phyloP scores from a whole-genome alignment of 441 rosid species.

The Syzygium malaccense region DNA sequence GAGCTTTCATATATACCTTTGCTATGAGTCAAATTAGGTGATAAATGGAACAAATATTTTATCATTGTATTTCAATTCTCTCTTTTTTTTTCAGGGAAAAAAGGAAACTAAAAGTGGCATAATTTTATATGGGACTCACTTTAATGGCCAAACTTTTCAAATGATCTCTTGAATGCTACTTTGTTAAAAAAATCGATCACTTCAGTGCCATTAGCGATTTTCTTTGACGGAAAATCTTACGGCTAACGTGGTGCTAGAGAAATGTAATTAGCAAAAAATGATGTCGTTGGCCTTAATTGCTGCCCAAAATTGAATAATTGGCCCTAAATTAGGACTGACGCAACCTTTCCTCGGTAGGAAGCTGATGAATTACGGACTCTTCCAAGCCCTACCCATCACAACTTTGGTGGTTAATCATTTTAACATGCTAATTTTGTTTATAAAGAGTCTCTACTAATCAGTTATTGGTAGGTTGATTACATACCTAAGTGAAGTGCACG shows the following conservation, averaged over 20 bases:
- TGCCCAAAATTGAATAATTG: too few species aligned
- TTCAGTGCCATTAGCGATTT: background rate
- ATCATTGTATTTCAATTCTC: background rate
- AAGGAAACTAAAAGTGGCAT: background rate
- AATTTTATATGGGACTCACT: background rate
- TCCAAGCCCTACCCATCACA: too few species aligned
- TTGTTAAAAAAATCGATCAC: background rate
- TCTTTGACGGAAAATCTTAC: background rate
- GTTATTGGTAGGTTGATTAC: too few species aligned
- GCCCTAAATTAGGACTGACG: too few species aligned
- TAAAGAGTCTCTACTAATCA: too few species aligned
- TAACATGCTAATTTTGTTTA: too few species aligned
- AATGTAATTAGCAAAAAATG: background rate
- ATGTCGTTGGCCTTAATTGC: background rate
- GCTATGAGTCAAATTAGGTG: background rate
- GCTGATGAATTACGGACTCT: too few species aligned
- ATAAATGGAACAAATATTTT: background rate
- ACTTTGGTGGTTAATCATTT: too few species aligned
- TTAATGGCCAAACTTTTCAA: rapidly evolving
- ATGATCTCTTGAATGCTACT: background rate
- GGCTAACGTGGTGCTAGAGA: rapidly evolving
- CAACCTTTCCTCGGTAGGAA: too few species aligned
- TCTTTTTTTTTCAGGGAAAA: background rate
- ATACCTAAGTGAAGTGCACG: too few species aligned
- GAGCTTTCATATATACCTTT: background rate